Evolutionary conservation across 208 protist species (phyloP), one percentile per base, ranked within the genome.

Genomic region (Zelonia costaricensis): DNA sequence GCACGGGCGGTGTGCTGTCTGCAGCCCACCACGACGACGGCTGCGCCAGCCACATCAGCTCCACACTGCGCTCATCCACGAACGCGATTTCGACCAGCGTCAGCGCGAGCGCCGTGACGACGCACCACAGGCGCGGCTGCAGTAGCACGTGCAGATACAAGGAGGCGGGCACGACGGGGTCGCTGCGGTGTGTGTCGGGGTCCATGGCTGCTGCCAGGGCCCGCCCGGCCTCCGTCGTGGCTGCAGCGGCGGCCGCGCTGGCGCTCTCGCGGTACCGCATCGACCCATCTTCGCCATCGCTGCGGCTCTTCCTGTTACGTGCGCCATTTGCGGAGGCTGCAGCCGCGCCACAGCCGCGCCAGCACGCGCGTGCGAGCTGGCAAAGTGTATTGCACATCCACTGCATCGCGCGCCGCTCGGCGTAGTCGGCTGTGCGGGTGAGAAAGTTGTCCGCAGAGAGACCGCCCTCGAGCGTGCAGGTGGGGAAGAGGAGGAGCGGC

Each of bases 61-160:
- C 62, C 9, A 62, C 35, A 18, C 35, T 55, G 36, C 51, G 63
- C 15, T 77, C 75, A 46, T 76, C 68, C 22, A 79, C 60, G 18
- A 74, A 47, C 20, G 72, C 67, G n/a, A 89, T 51, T 53, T 89
- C 78, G 22, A 76, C 65, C 4, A 89, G 36, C 15, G 68, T 86
- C 38, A 84, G 33, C 35, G 58, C 76, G 7, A 86, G 43, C 10
- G 70, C 70, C 10, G 68, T 43, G 5, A 64, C 39, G 23, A 80
- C 66, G 36, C 68, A 69, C 74, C 78, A 85, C 22, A 78, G 55
- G 3, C 78, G 72, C 1, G 73, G 69, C 57, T 77, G 66, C 10
- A 83, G 49, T 15, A 83, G 35, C 0, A 73, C 30, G 38, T 67
- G 58, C 6, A 74, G 59, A 25, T 66, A 56, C 3, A 60, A 25